phyloP scores from a whole-genome alignment of 1,139 yeast genomes.

The Saccharomyces pastorianus region DNA sequence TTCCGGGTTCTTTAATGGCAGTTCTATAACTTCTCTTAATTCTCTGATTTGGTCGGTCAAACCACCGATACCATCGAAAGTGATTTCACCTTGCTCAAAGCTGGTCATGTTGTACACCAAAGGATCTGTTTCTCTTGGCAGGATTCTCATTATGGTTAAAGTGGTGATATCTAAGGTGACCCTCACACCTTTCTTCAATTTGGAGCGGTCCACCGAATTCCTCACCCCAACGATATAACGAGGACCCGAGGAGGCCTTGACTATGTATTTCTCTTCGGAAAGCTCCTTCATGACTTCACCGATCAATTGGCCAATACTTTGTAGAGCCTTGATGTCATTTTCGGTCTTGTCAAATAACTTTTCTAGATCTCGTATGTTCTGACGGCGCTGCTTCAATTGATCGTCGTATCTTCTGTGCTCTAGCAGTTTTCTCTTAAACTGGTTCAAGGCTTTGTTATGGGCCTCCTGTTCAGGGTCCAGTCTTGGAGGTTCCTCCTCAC shows the following conservation, averaged over 20 bases:
- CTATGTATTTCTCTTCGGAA: slow-evolving; percentile 91
- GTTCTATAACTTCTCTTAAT: slow-evolving; percentile 92
- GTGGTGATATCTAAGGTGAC: slow-evolving; percentile 98
- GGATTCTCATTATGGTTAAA: slow-evolving; percentile 90
- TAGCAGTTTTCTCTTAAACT: slow-evolving; percentile 74
- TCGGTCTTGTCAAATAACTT: slow-evolving; percentile 87
- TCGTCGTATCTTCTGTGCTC: slow-evolving; percentile 97
- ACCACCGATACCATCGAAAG: slow-evolving; percentile 96
- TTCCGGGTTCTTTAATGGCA: slow-evolving; percentile 96
- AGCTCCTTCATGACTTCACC: slow-evolving; percentile 96
- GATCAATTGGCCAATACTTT: slow-evolving; percentile 93
- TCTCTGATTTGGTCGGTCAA: slow-evolving; percentile 92
- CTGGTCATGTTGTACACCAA: slow-evolving; percentile 97
- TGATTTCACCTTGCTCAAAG: slow-evolving; percentile 91
- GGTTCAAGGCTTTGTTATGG: slow-evolving; percentile 69
- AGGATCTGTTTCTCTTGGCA: slow-evolving; percentile 98
- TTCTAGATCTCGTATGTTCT: slow-evolving; percentile 77
- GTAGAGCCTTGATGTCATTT: slow-evolving; percentile 92
- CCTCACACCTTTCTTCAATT: slow-evolving; percentile 85
- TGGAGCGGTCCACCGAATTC: slow-evolving; percentile 78
- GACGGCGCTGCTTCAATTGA: slow-evolving; percentile 73
- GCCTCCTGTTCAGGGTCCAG: slow-evolving; percentile 54
- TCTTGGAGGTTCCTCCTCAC: slow-evolving; percentile 14
- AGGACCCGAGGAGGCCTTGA: slow-evolving; percentile 96
- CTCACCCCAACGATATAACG: slow-evolving; percentile 97